A percentile compares a stretch with the other conserved stretches of the same genome.
Evolutionary conservation across 177 flowering plant genomes (phyloP).

Genomic region (Vitis hybrid): DNA sequence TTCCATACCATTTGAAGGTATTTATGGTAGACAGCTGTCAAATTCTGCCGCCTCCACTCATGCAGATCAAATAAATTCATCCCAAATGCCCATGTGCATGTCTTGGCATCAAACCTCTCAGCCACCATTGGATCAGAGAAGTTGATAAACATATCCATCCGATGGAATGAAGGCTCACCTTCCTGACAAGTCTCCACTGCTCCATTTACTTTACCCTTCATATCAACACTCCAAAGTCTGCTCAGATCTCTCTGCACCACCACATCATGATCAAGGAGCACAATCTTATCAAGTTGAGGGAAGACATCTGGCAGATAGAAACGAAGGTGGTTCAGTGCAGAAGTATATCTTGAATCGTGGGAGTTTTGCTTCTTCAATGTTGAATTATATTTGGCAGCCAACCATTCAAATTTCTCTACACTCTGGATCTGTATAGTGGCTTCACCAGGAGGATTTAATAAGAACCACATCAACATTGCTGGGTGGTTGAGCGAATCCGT

Average conservation of each 20-base stretch:
- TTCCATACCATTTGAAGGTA: constrained; percentile 66
- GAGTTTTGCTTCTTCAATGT: constrained; percentile 33
- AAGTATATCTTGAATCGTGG: constrained; percentile 60
- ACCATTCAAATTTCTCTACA: constrained; percentile 50
- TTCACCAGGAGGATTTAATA: constrained; percentile 71
- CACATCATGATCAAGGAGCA: constrained; percentile 95
- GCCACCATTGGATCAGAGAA: constrained; percentile 69
- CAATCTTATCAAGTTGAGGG: constrained; percentile 66
- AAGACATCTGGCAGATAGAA: constrained; percentile 86
- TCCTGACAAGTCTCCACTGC: constrained; percentile 79
- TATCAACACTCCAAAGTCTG: constrained; percentile 59
- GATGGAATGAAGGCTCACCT: constrained; percentile 43
- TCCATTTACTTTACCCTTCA: constrained; percentile 86
- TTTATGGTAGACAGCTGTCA: constrained; percentile 56
- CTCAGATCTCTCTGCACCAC: constrained; percentile 83
- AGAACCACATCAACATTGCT: constrained; percentile 91
- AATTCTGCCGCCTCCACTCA: constrained; percentile 68
- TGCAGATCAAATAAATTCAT: constrained; percentile 83
- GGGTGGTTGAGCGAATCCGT: constrained; percentile 82
- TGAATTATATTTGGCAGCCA: constrained; percentile 34
- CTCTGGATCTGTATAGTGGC: constrained; percentile 59
- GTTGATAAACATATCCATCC: constrained; percentile 65
- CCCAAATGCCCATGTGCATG: constrained; percentile 98
- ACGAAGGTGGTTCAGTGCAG: constrained; percentile 76
- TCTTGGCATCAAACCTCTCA: constrained; percentile 50